A percentile compares a stretch with the other conserved stretches of the same genome.
These are phyloP conservation scores for Amoebophrya sp. DNA, from an alignment of 169 alveolate species.

Conservation along the genomic window DNA sequence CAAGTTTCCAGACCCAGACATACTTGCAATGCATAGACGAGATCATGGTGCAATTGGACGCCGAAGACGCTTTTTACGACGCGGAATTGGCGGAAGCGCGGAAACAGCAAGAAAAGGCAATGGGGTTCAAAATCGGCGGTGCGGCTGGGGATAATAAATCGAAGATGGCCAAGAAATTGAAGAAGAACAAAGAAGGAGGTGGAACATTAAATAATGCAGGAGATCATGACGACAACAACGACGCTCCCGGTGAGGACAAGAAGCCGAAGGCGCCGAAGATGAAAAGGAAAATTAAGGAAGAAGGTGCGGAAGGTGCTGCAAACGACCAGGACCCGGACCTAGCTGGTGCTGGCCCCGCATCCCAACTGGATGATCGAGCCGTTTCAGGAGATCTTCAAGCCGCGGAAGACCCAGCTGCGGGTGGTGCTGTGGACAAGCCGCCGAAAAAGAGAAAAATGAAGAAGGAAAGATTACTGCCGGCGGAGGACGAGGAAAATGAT, in stretches of 20 bases:
- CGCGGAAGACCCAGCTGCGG: too few relatives aligned
- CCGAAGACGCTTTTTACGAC: neutral
- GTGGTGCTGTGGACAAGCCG: too few relatives aligned
- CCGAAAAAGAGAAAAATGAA: too few relatives aligned
- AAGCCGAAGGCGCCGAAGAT: neutral
- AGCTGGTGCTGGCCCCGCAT: too few relatives aligned
- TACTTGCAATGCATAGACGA: too few relatives aligned
- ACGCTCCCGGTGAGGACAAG: neutral
- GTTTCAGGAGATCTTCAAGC: too few relatives aligned
- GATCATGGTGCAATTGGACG: slow-evolving; percentile 38
- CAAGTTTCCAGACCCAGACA: too few relatives aligned
- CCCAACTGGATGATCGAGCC: too few relatives aligned
- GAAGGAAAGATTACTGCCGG: neutral
- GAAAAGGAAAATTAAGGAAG: too few relatives aligned
- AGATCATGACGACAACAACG: neutral
- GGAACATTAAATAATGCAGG: neutral
- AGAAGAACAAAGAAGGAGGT: neutral
- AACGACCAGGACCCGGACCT: too few relatives aligned
- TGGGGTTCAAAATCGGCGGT: neutral
- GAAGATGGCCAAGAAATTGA: too few relatives aligned
- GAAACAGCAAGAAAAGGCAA: neutral
- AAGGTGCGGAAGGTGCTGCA: too few relatives aligned
- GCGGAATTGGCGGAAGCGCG: neutral
- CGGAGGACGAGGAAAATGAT: neutral
- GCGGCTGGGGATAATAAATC: neutral